A percentile compares a stretch with the other conserved stretches of the same genome.
Evolutionary conservation across 1,139 yeast species (phyloP).

Genomic region (Zygosaccharomyces sapae): DNA sequence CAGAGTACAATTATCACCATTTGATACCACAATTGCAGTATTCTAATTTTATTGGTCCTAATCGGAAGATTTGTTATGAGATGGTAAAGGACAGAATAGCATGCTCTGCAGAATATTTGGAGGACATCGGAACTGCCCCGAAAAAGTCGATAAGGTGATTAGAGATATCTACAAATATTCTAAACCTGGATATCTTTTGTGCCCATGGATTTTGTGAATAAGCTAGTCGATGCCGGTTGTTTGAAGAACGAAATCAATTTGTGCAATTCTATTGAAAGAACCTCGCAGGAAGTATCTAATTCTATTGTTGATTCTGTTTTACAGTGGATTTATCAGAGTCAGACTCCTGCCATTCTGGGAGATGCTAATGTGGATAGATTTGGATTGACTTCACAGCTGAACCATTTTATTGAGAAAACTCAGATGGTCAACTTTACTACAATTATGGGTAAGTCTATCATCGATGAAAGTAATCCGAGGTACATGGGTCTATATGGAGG

Average conservation of each 20-base stretch:
- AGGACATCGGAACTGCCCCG: constrained; percentile 47
- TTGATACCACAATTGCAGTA: constrained; percentile 55
- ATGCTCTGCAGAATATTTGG: constrained; percentile 55
- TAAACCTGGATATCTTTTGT: constrained; percentile 78
- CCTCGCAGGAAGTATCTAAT: constrained; percentile 38
- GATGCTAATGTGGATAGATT: constrained; percentile 62
- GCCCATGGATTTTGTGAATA: constrained; percentile 64
- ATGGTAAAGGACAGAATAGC: constrained; percentile 56
- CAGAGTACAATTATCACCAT: constrained; percentile 52
- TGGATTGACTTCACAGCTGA: constrained; percentile 43
- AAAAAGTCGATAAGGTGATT: constrained; percentile 63
- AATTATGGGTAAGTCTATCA: constrained; percentile 40
- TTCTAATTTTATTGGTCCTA: constrained; percentile 47
- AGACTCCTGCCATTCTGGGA: constrained; percentile 58
- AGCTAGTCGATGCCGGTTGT: constrained; percentile 41
- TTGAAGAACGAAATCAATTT: constrained; percentile 26
- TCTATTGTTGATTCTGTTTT: constrained; percentile 47
- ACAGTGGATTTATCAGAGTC: constrained; percentile 46
- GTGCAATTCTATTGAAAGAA: constrained; percentile 25
- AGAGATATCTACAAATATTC: constrained; percentile 50
- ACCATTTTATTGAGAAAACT: constrained; percentile 45
- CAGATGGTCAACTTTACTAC: constrained; percentile 33
- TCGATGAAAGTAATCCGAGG: constrained; percentile 54
- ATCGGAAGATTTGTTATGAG: constrained; percentile 61
- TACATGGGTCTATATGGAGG: constrained; percentile 59